phyloP scores from a whole-genome alignment of 1,139 yeast genomes.

The Arxiozyma slooffiae region DNA sequence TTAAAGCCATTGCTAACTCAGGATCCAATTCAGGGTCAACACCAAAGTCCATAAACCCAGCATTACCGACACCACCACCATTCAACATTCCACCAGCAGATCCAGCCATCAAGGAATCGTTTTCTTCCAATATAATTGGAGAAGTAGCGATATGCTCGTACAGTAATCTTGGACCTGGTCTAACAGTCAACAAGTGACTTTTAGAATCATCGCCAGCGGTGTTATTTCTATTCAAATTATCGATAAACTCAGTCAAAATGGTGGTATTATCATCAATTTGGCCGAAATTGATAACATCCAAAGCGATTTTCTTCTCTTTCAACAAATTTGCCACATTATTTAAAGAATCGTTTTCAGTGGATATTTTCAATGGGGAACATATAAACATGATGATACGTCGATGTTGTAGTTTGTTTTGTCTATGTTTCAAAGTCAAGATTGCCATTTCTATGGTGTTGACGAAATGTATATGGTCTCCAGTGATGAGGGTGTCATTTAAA shows the following conservation, averaged over 20 bases:
- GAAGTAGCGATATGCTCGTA: slow-evolving; percentile 33
- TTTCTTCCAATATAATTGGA: slow-evolving; percentile 31
- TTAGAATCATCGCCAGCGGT: slow-evolving; percentile 58
- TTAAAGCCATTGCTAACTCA: slow-evolving; percentile 85
- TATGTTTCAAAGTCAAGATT: slow-evolving; percentile 90
- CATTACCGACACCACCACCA: slow-evolving; percentile 38
- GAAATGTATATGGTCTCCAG: slow-evolving; percentile 54
- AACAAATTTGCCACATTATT: slow-evolving; percentile 82
- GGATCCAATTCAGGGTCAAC: slow-evolving; percentile 93
- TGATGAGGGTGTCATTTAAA: slow-evolving; percentile 68
- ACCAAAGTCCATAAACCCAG: slow-evolving; percentile 47
- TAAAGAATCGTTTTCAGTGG: slow-evolving; percentile 44
- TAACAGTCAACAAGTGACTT: slow-evolving; percentile 75
- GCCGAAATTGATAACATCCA: slow-evolving; percentile 87
- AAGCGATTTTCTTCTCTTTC: slow-evolving; percentile 86
- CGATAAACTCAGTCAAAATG: slow-evolving; percentile 70
- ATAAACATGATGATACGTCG: slow-evolving; percentile 87
- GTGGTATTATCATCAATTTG: slow-evolving; percentile 72
- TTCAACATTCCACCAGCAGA: slow-evolving; percentile 35
- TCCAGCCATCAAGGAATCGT: slow-evolving; percentile 10
- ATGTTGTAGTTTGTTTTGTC: slow-evolving; percentile 86
- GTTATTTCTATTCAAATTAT: slow-evolving; percentile 46
- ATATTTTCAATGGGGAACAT: slow-evolving; percentile 65
- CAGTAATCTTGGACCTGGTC: slow-evolving; percentile 79
- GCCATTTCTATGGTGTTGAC: slow-evolving; percentile 90